Conservation (phyloP, 768 basidiomycete genomes). For the Boletus rubescentipes region DNA sequence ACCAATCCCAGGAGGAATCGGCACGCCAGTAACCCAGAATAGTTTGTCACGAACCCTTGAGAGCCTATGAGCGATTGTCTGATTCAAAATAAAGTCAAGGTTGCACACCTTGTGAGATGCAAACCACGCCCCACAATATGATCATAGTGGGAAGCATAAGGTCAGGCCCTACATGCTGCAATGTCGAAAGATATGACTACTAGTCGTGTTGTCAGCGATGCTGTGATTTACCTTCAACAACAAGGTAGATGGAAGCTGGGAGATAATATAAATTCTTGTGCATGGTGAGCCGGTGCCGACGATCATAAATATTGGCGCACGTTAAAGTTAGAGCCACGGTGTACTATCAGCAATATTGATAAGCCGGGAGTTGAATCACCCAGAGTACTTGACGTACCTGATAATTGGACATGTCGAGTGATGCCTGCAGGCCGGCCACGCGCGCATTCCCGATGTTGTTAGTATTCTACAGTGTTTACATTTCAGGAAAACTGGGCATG, state of each 20-base stretch:
- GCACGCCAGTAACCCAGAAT: conserved; percentile 51
- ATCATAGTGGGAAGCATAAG: not conserved
- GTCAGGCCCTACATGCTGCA: conserved; percentile 1
- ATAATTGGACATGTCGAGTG: conserved; percentile 37
- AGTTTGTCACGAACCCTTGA: conserved; percentile 46
- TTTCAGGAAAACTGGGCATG: not conserved
- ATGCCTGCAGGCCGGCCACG: conserved; percentile 55
- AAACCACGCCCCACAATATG: not conserved
- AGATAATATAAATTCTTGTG: conserved; percentile 40
- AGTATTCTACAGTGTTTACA: conserved; percentile 27
- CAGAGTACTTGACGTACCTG: conserved; percentile 12
- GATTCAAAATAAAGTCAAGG: not conserved
- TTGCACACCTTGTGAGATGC: not conserved
- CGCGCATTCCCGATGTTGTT: conserved; percentile 59
- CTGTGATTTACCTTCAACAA: conserved; percentile 39
- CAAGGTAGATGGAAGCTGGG: conserved; percentile 59
- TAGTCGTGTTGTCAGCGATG: not conserved
- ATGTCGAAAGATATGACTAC: not conserved
- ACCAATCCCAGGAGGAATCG: conserved; percentile 51
- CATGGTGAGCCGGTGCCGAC: not conserved
- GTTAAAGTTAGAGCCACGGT: conserved; percentile 32
- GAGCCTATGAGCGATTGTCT: not conserved
- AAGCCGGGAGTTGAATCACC: not conserved
- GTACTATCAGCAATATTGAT: conserved; percentile 29
- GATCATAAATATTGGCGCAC: not conserved